phyloP scores from a whole-genome alignment of 139 green algal species.

The Chlamydomonas sp. region DNA sequence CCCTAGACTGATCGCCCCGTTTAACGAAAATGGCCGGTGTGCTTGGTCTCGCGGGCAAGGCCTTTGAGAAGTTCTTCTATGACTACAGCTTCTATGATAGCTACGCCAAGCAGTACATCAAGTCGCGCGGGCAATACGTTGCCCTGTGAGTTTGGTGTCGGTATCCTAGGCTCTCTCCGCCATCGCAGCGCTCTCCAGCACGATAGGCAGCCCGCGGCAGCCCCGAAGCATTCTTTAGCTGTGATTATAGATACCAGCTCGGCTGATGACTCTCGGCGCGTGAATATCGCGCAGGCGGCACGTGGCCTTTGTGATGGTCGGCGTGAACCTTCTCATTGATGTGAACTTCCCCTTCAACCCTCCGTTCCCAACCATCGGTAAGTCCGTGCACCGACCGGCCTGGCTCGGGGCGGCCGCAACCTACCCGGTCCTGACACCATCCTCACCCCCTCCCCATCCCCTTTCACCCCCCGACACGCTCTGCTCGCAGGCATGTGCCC shows the following conservation, averaged over 20 bases:
- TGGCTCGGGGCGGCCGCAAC: too few relatives aligned
- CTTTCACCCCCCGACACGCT: neutral
- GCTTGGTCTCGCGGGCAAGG: conserved; percentile 27
- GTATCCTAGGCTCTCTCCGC: neutral
- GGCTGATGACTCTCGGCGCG: neutral
- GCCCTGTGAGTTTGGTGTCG: conserved; percentile 48
- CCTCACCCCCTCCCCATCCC: too few relatives aligned
- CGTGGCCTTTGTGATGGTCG: conserved; percentile 48
- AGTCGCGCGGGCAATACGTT: conserved; percentile 47
- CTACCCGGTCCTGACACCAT: neutral
- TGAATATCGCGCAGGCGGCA: conserved; percentile 44
- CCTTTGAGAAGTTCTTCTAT: conserved; percentile 58
- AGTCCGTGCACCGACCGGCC: neutral
- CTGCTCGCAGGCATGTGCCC: conserved; percentile 57
- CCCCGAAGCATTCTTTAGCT: neutral
- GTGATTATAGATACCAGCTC: neutral
- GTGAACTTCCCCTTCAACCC: conserved; percentile 65
- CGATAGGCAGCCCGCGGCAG: neutral
- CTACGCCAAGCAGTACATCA: conserved; percentile 49
- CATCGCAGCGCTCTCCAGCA: neutral
- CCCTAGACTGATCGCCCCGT: too few relatives aligned
- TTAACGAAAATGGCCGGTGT: conserved; percentile 11
- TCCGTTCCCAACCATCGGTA: conserved; percentile 63
- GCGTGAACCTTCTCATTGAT: conserved; percentile 52
- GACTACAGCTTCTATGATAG: conserved; percentile 50